Percentiles rank a stretch among this genome's conserved stretches.
Evolutionary conservation across 345 rosid genomes (phyloP).

Genomic region (Hibiscus tridactylites): DNA sequence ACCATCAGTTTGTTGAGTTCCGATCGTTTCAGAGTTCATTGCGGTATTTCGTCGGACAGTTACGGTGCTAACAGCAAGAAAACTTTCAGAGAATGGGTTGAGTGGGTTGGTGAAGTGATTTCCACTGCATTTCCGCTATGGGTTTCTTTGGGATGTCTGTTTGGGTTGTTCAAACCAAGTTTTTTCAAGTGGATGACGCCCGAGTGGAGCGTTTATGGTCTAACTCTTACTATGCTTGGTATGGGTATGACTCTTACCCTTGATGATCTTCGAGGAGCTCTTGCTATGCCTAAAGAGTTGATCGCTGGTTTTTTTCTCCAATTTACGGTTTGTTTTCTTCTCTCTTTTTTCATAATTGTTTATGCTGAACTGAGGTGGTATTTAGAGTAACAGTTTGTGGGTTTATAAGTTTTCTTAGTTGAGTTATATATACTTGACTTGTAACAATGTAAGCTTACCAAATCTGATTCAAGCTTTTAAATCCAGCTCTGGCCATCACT

Average conservation of each 20-base stretch:
- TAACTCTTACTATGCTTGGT: slow-evolving; percentile 86
- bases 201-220: slow-evolving; percentile 45
- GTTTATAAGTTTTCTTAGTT: neutral
- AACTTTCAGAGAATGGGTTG: slow-evolving; percentile 57
- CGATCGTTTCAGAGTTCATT: slow-evolving; percentile 16
- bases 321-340: slow-evolving; percentile 54
- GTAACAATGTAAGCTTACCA: too few species aligned
- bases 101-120: slow-evolving; percentile 47
- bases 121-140: slow-evolving; percentile 82
- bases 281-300: slow-evolving; percentile 81
- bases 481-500: too few species aligned
- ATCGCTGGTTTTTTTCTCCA: slow-evolving; percentile 67
- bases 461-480: too few species aligned
- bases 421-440: too few species aligned
- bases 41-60: slow-evolving; percentile 52
- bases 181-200: slow-evolving; percentile 77
- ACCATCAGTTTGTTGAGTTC: neutral
- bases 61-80: slow-evolving; percentile 18
- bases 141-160: slow-evolving; percentile 73
- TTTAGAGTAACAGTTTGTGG: neutral
- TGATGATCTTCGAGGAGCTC: slow-evolving; percentile 71
- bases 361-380: neutral
- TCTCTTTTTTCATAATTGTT: neutral
- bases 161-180: slow-evolving; percentile 60
- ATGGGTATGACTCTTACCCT: slow-evolving; percentile 94